These are phyloP conservation scores for Cantharellus cinnabarinus DNA, from an alignment of 768 basidiomycete genomes.

Conservation along the genomic window DNA sequence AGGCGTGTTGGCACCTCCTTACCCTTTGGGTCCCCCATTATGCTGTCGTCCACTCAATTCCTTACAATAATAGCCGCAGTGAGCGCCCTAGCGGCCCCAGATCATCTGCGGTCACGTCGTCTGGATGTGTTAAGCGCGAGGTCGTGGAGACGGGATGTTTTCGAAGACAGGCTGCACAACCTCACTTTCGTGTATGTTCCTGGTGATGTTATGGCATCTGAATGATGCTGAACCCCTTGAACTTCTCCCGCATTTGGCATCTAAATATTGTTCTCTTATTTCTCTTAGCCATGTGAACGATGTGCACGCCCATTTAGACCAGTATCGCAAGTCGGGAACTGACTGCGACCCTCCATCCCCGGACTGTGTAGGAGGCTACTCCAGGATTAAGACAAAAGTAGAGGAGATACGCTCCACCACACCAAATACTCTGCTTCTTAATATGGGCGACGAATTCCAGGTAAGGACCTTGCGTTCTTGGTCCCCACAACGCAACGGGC, in stretches of 20 bases:
- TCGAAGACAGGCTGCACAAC: background rate
- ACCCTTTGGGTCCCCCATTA: no score
- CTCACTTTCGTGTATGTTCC: background rate
- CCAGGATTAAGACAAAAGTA: conserved; percentile 23
- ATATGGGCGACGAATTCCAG: conserved; percentile 29
- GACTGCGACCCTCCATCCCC: conserved; percentile 18
- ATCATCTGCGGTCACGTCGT: background rate
- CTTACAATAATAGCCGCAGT: no score
- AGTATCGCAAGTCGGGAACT: conserved; percentile 16
- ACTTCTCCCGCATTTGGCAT: no score
- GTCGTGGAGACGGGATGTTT: no score
- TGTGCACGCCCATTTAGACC: conserved; percentile 25
- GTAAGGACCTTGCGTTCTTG: conserved; percentile 5
- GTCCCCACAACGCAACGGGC: background rate
- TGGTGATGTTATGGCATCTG: background rate
- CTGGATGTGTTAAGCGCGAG: background rate
- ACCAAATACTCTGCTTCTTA: conserved; percentile 23
- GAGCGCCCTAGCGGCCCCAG: no score
- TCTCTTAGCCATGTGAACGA: conserved; percentile 10
- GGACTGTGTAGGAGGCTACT: conserved; percentile 25
- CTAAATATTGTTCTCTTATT: background rate
- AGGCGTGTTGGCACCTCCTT: no score
- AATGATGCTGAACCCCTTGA: no score
- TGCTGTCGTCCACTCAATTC: no score
- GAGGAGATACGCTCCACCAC: conserved; percentile 15